phyloP scores from a whole-genome alignment of 768 basidiomycete genomes.

The Pleurotus pulmonarius region DNA sequence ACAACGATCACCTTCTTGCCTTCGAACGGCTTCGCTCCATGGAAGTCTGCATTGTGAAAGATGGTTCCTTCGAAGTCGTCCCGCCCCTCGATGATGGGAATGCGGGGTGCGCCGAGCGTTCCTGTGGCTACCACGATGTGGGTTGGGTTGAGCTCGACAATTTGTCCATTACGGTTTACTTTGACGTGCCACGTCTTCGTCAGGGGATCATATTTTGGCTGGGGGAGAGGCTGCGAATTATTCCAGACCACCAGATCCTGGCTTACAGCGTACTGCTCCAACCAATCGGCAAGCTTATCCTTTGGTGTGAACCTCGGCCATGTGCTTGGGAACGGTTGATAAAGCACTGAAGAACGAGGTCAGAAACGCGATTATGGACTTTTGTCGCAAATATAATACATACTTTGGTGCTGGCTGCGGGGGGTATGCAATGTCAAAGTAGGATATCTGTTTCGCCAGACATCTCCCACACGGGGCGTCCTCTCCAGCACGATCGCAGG shows the following conservation, averaged over 20 bases:
- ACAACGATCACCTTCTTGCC: constrained; percentile 36
- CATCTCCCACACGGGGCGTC: constrained; percentile 31
- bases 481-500: constrained; percentile 33
- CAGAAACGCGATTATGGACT: not conserved
- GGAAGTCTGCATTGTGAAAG: constrained; percentile 29
- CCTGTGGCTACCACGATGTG: constrained; percentile 39
- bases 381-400: not conserved
- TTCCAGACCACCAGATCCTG: constrained; percentile 45
- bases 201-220: constrained; percentile 28
- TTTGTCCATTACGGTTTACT: constrained; percentile 23
- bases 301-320: constrained; percentile 40
- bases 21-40: constrained; percentile 20
- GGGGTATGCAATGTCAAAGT: constrained; percentile 35
- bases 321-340: constrained; percentile 31
- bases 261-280: constrained; percentile 34
- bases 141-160: constrained; percentile 26
- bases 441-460: constrained; percentile 40
- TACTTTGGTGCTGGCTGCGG: constrained; percentile 10
- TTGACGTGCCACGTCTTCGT: constrained; percentile 29
- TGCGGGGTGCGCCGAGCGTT: constrained; percentile 26
- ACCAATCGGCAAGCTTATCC: constrained; percentile 40
- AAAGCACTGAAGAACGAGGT: constrained; percentile 27
- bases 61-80: constrained; percentile 26
- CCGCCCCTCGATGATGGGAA: constrained; percentile 22
- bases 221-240: constrained; percentile 24